phyloP scores from a whole-genome alignment of 1,139 yeast species.

The Blastobotrys elegans region DNA sequence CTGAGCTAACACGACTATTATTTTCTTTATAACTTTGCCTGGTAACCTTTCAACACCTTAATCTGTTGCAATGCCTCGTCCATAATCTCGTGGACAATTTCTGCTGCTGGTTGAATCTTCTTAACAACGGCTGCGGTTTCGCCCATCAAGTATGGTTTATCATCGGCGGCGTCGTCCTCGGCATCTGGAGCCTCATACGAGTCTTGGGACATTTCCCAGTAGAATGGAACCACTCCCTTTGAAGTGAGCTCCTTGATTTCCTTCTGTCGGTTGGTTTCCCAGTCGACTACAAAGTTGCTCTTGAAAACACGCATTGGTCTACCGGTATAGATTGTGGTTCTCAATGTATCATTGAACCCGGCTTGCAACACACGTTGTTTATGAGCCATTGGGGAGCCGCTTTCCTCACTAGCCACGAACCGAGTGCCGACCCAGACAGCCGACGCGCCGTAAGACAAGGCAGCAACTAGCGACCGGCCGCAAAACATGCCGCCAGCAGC shows the following conservation, averaged over 20 bases:
- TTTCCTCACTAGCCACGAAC: constrained; percentile 27
- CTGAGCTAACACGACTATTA: not conserved
- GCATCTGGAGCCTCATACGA: constrained; percentile 17
- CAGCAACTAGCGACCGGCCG: constrained; percentile 32
- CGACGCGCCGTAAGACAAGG: constrained; percentile 39
- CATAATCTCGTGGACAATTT: constrained; percentile 27
- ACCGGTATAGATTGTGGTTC: constrained; percentile 28
- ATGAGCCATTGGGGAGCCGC: constrained; percentile 27
- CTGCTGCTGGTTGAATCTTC: constrained; percentile 26
- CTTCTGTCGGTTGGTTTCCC: constrained; percentile 25
- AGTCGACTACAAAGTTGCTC: constrained; percentile 24
- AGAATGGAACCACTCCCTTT: constrained; percentile 25
- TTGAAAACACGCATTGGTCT: constrained; percentile 27
- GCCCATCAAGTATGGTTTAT: constrained; percentile 26
- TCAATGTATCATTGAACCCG: constrained; percentile 24
- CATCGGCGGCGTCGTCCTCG: constrained; percentile 18
- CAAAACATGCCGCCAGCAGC: constrained; percentile 46
- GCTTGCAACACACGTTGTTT: constrained; percentile 25
- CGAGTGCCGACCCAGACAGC: constrained; percentile 42
- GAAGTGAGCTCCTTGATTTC: constrained; percentile 24
- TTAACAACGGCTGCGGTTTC: constrained; percentile 27
- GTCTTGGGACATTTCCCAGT: constrained; percentile 22
- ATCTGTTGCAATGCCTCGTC: constrained; percentile 22
- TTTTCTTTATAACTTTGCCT: constrained; percentile 14
- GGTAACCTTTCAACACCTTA: constrained; percentile 3